A percentile compares a stretch with the other conserved stretches of the same genome.
These are phyloP conservation scores for Collariella sp. DNA, from an alignment of 495 filamentous ascomycete species.

Conservation along the genomic window DNA sequence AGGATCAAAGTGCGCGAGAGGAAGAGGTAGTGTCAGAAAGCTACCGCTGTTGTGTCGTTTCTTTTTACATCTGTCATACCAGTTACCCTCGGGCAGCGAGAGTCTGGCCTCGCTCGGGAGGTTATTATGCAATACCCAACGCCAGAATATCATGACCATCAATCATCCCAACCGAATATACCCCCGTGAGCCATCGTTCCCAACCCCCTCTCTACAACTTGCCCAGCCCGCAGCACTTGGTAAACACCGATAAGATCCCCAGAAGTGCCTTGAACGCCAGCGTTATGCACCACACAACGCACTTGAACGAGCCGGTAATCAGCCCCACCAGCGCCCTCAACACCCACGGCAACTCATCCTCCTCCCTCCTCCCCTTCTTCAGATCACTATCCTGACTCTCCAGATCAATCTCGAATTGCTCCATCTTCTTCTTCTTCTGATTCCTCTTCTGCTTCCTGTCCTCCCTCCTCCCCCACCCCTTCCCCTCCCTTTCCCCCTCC, in stretches of 20 bases:
- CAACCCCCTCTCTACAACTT: constrained; percentile 22
- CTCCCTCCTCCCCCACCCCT: constrained; percentile 17
- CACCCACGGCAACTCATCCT: constrained; percentile 35
- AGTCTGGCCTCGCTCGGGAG: constrained; percentile 15
- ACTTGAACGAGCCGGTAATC: constrained; percentile 37
- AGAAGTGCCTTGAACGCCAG: constrained; percentile 37
- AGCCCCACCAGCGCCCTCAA: constrained; percentile 33
- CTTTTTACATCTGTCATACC: constrained; percentile 7
- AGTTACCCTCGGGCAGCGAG: constrained; percentile 10
- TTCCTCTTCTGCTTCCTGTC: constrained; percentile 17
- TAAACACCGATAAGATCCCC: constrained; percentile 30
- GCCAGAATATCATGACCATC: constrained; percentile 13
- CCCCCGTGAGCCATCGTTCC: not conserved
- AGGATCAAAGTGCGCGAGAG: constrained; percentile 78
- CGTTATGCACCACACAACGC: constrained; percentile 38
- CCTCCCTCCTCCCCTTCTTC: constrained; percentile 27
- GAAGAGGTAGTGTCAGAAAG: constrained; percentile 52
- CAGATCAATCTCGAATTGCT: constrained; percentile 49
- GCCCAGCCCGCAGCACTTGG: constrained; percentile 32
- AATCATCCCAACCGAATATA: constrained; percentile 5
- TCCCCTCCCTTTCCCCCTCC: constrained; percentile 15
- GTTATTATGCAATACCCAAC: constrained; percentile 9
- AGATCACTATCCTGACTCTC: constrained; percentile 45
- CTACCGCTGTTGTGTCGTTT: constrained; percentile 3
- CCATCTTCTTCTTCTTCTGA: constrained; percentile 29